Conservation (phyloP, 1,284 basidiomycete species). For the Porogramme epimiltina region DNA sequence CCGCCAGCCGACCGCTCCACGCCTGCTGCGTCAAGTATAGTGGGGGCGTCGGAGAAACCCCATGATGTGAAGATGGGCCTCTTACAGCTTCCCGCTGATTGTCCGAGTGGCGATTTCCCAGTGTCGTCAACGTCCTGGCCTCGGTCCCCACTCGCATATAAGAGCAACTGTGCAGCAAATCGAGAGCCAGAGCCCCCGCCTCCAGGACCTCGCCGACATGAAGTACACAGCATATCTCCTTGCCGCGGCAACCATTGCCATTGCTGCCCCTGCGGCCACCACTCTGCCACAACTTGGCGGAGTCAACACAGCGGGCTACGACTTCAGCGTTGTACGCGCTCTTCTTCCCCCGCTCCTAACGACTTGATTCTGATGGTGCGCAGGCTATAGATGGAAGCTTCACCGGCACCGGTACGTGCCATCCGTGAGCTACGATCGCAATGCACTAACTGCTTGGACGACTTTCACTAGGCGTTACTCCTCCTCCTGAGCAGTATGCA, state of each 20-base stretch:
- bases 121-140: background rate
- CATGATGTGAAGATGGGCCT: constrained; percentile 4
- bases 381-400: constrained; percentile 45
- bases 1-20: background rate
- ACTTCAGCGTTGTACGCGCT: constrained; percentile 37
- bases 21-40: background rate
- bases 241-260: constrained; percentile 25
- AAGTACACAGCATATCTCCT: constrained; percentile 27
- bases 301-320: constrained; percentile 42
- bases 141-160: too few species aligned
- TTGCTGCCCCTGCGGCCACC: constrained; percentile 29
- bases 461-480: constrained; percentile 25
- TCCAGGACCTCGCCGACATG: constrained; percentile 10
- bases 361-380: too few species aligned
- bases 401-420: constrained; percentile 34
- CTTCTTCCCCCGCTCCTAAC: background rate
- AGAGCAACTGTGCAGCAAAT: too few species aligned
- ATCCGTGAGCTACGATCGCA: background rate
- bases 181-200: too few species aligned
- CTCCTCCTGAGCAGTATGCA: constrained; percentile 42
- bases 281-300: constrained; percentile 41
- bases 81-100: constrained; percentile 8
- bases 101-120: constrained; percentile 10
- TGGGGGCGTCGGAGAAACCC: constrained; percentile 17
- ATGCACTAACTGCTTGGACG: too few species aligned